Evolutionary conservation across 2,329 filamentous ascomycete species (phyloP).

Genomic region (Leptographium procerum): DNA sequence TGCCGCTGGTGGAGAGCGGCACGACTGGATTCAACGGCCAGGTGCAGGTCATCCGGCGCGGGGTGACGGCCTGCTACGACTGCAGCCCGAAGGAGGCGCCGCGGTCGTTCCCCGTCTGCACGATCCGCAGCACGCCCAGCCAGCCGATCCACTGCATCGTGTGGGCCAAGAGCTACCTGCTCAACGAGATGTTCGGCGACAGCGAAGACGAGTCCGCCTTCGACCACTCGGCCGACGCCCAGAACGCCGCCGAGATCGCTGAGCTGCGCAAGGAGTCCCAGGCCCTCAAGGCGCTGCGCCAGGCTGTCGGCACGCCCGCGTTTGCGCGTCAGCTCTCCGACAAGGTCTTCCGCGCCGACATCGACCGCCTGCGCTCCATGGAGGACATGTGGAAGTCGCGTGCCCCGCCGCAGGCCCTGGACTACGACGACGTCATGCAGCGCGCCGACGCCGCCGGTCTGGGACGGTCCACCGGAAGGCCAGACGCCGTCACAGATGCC

Average conservation of each 20-base stretch:
- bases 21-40: constrained; percentile 97
- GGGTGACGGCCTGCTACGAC: constrained; percentile 89
- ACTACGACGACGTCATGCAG: constrained; percentile 49
- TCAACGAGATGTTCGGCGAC: constrained; percentile 86
- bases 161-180: constrained; percentile 93
- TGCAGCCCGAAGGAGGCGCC: constrained; percentile 82
- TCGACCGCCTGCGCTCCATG: constrained; percentile 71
- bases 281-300: constrained; percentile 71
- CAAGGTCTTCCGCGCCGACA: constrained; percentile 83
- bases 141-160: constrained; percentile 98
- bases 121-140: constrained; percentile 89
- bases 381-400: constrained; percentile 94
- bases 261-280: constrained; percentile 76
- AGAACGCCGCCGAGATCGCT: constrained; percentile 78
- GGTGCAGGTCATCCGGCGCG: constrained; percentile 92
- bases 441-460: constrained; percentile 32
- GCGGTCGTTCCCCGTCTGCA: constrained; percentile 92
- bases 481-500: background rate
- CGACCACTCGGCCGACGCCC: constrained; percentile 67
- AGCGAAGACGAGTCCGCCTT: constrained; percentile 79
- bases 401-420: constrained; percentile 59
- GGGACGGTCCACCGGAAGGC: too few relatives aligned
- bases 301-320: constrained; percentile 64
- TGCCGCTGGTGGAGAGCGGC: constrained; percentile 89
- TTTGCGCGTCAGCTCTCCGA: constrained; percentile 78